Evolutionary conservation across 2,329 filamentous ascomycete genomes (phyloP), one percentile per base, ranked within the genome.

Genomic region (Cladosporium sp.): DNA sequence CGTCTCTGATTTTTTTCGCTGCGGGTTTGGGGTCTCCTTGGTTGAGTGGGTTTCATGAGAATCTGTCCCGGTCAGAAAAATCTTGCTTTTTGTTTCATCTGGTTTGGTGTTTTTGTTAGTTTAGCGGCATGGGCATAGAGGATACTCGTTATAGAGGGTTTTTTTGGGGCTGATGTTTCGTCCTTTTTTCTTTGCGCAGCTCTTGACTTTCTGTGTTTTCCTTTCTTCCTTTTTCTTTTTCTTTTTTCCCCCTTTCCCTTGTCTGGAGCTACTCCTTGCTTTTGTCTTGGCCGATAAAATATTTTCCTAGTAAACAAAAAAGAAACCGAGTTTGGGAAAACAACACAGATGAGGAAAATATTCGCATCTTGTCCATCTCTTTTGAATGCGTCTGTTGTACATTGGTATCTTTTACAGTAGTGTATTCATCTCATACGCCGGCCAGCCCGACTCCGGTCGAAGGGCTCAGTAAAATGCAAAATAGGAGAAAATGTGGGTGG

Each of bases 351-450:
- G n/a, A n/a, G n/a, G n/a, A n/a, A n/a, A n/a, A n/a, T n/a, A n/a
- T n/a, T n/a, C n/a, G 27, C 7, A 30, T 34, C 11, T 34, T 34
- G 6, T 34, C 5, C 12, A 13, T 34, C 32, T 34, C n/a, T 2
- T 12, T 39, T 29, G 17, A 47, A 47, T 39, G 24, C 36, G 36
- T 48, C 37, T 48, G 29, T 48, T 48, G 45, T 48, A 48, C 45
- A 48, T 48, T 48, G 45, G 36, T 54, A 52, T 48, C 43, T 53
- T 27, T 52, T 55, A 55, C 51, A 55, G 34, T 40, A 34, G 36
- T 47, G 24, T 40, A 24, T 30, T 32, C 32, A 27, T 47, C 15
- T 19, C 45, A 18, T 48, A 17, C 29, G 45, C 45, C 43, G 19
- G 30, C 45, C 45, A 38, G 47, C 20, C 20, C 39, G n/a, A 19